Conservation (phyloP, 2,329 filamentous ascomycete species). For the Ophiostoma perfectum region DNA sequence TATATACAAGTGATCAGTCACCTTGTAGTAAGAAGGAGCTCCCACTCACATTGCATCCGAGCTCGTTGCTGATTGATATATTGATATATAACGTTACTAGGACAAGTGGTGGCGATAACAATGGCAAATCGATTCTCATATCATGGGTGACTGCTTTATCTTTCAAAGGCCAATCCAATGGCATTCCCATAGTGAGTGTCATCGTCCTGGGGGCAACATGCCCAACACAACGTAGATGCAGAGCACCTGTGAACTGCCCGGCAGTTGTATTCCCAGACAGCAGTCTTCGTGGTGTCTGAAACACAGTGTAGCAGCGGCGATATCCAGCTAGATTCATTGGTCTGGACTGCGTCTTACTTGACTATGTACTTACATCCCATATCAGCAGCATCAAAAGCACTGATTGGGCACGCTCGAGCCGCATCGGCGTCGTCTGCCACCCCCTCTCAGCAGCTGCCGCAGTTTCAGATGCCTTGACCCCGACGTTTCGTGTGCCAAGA, state of each 20-base stretch:
- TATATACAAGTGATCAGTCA: too few species aligned
- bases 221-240: not conserved
- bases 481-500: conserved; percentile 7
- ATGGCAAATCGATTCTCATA: not conserved
- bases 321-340: not conserved
- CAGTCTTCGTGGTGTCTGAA: not conserved
- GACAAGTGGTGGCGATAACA: too few species aligned
- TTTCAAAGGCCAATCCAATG: too few species aligned
- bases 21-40: too few species aligned
- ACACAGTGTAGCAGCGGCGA: not conserved
- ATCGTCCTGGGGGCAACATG: not conserved
- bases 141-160: not conserved
- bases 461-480: not conserved
- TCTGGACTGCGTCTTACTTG: not conserved
- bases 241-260: not conserved
- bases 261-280: not conserved
- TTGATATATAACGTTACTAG: too few species aligned
- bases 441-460: not conserved
- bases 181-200: too few species aligned
- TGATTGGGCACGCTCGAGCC: not conserved
- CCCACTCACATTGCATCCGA: too few species aligned
- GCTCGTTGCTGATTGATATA: too few species aligned
- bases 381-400: not conserved
- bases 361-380: not conserved
- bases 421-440: not conserved